Conservation (phyloP, 176 grass and related monocot genomes). For the Olyra latifolia region DNA sequence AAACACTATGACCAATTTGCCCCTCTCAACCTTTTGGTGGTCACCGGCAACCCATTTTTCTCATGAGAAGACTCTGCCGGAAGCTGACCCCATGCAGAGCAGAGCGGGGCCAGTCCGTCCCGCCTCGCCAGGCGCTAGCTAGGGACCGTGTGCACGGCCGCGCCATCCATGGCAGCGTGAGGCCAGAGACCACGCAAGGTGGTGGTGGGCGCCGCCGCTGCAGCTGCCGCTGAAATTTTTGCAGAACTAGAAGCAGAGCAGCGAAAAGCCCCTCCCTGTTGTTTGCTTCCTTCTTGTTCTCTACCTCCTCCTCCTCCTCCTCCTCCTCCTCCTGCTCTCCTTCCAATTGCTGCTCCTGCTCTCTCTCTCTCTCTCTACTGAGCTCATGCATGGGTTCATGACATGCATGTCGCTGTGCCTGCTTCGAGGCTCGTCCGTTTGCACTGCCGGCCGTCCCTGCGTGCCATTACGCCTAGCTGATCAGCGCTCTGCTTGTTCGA, state of each 20-base stretch:
- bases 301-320: slow-evolving; percentile 12
- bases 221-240: not conserved
- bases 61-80: too few relatives aligned
- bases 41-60: too few relatives aligned
- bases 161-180: not conserved
- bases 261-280: slow-evolving; percentile 6
- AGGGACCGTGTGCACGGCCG: slow-evolving; percentile 25
- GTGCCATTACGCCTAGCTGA: too few relatives aligned
- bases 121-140: not conserved
- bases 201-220: slow-evolving; percentile 24
- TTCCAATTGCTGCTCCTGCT: slow-evolving; percentile 23
- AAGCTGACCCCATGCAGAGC: not conserved
- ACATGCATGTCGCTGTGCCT: too few relatives aligned
- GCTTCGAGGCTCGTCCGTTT: too few relatives aligned
- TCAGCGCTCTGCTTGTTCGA: too few relatives aligned
- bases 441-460: too few relatives aligned
- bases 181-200: slow-evolving; percentile 29
- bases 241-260: slow-evolving; percentile 31
- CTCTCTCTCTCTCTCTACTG: too few relatives aligned
- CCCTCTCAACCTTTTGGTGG: too few relatives aligned
- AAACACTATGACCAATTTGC: too few relatives aligned
- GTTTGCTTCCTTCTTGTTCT: slow-evolving; percentile 37
- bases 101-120: too few relatives aligned
- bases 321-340: not conserved
- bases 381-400: too few relatives aligned